Evolutionary conservation across 2,329 filamentous ascomycete species (phyloP).

Genomic region (Sphaerulina musiva): DNA sequence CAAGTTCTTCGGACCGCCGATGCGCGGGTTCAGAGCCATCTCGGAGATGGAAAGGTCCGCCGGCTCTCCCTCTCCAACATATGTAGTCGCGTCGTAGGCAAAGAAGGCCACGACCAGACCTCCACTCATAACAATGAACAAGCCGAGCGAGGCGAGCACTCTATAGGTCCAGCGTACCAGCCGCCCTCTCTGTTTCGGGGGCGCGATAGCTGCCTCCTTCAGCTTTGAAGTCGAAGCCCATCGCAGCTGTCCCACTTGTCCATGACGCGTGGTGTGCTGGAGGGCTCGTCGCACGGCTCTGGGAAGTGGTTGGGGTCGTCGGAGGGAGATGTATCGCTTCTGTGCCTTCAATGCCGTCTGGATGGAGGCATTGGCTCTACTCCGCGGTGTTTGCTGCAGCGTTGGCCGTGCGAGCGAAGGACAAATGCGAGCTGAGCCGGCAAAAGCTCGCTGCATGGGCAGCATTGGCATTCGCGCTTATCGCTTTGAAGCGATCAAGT

Average conservation of each 20-base stretch:
- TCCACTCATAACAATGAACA: slow-evolving; percentile 65
- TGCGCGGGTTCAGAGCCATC: slow-evolving; percentile 69
- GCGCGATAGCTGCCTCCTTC: slow-evolving; percentile 1
- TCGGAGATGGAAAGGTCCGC: slow-evolving; percentile 78
- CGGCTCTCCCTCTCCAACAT: slow-evolving; percentile 61
- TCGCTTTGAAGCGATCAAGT: slow-evolving; percentile 17
- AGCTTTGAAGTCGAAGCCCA: slow-evolving; percentile 15
- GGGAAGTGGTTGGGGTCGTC: slow-evolving; percentile 13
- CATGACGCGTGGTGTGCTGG: slow-evolving; percentile 3
- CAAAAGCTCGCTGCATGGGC: slow-evolving; percentile 21
- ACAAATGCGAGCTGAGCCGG: slow-evolving; percentile 17
- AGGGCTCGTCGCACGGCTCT: slow-evolving; percentile 15
- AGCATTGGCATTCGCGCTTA: slow-evolving; percentile 17
- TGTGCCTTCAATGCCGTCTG: slow-evolving; percentile 2
- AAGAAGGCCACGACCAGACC: slow-evolving; percentile 76
- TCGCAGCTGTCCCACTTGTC: slow-evolving; percentile 15
- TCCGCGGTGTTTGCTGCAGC: slow-evolving; percentile 7
- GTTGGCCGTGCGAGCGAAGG: slow-evolving; percentile 1
- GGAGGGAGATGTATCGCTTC: slow-evolving; percentile 9
- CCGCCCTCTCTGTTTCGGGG: slow-evolving; percentile 22
- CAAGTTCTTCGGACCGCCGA: slow-evolving; percentile 88
- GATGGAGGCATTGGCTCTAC: slow-evolving; percentile 10
- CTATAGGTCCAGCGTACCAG: slow-evolving; percentile 56
- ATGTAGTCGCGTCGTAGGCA: slow-evolving; percentile 86
- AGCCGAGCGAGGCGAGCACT: slow-evolving; percentile 64